Conservation (phyloP, 306 rosid species). For the Mucuna pruriens region DNA sequence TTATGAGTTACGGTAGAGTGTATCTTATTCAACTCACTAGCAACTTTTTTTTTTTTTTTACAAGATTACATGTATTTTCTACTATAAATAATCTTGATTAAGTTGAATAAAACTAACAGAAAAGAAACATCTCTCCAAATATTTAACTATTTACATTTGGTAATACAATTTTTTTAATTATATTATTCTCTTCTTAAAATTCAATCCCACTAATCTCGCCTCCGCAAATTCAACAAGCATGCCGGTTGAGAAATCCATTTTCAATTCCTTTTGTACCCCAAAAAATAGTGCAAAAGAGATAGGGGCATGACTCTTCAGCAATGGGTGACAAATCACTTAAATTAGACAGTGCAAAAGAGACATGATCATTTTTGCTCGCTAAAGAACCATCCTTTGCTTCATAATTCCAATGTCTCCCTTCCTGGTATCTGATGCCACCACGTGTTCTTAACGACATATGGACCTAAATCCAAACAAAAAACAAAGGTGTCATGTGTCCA, state of each 20-base stretch:
- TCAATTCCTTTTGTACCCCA: background rate
- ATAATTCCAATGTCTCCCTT: background rate
- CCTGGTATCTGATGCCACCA: background rate
- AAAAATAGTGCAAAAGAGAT: background rate
- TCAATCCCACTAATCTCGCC: background rate
- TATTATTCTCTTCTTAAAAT: background rate
- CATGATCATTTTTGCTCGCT: background rate
- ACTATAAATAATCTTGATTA: no score
- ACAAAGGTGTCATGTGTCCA: background rate
- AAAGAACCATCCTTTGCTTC: background rate
- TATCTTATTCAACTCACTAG: no score
- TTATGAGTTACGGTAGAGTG: no score
- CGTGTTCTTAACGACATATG: background rate
- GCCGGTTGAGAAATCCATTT: background rate
- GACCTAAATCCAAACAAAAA: background rate
- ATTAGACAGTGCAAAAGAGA: slow-evolving; percentile 2
- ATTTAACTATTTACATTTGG: no score
- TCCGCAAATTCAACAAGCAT: background rate
- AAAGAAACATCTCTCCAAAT: no score
- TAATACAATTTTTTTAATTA: no score
- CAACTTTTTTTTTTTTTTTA: no score
- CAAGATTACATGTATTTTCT: no score
- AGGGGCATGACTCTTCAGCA: background rate
- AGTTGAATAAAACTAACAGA: no score
- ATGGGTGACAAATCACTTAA: background rate